Base-by-base conservation (phyloP, 192 early-diverging fungal genomes). In the Linderina pennispora region DNA sequence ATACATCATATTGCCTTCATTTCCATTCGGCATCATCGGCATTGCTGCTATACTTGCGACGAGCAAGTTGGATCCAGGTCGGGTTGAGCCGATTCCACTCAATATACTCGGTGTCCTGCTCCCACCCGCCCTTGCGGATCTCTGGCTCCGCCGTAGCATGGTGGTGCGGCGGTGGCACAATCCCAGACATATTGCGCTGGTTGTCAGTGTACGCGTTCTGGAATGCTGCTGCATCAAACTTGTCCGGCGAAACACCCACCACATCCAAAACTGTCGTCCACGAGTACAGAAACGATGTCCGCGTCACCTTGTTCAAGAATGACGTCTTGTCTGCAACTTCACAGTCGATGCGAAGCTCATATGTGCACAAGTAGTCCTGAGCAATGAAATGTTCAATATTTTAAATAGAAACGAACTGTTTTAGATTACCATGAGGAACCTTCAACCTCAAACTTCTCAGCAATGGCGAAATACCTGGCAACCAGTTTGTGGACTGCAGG, bases 401-500 rank as follows among this genome's bases (percentile, higher is more conserved):
- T 11, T 5, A 31, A 31, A 31, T 31, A 31, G 28, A 31, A 31
- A 31, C 11, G 28, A 31, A 31, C 21, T 50, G 19, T n/a, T 33
- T 8, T 18, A 11, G 25, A 20, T 64, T 80, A 89, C 52, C 81
- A 80, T 38, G 78, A 74, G 14, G 71, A 68, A 20, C 88, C 88
- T 5, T 76, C 77, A 16, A 91, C 80, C 18, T 82, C 62, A 62
- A 91, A 91, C 21, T 72, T 71, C 56, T 87, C 82, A 3, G 77
- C 85, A 55, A 76, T 77, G 23, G 75, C 76, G 51, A 91, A 60
- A 48, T 85, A 85, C 8, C 76, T 65, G 45, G 81, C 78, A 55
- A 97, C 82, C 32, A 93, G 58, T 48, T 80, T 85, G 45, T 81
- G 80, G 16, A 91, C 82, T 0, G 87, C 58, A 19, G 77, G 79